phyloP scores from a whole-genome alignment of 495 filamentous ascomycete species.

The Talaromyces wortmannii region DNA sequence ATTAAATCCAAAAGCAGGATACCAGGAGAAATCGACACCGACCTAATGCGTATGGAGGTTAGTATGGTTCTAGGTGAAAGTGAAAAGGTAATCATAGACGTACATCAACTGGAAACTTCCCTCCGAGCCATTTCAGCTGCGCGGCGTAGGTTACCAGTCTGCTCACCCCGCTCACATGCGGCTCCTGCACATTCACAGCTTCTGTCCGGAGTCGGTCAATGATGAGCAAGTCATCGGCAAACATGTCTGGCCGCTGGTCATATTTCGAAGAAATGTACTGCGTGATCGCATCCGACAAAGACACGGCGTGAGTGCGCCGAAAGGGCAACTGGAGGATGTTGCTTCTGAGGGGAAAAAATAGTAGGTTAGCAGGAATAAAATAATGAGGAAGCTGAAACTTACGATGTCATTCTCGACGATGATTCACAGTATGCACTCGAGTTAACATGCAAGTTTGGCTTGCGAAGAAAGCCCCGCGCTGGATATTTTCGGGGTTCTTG shows the following conservation, averaged over 20 bases:
- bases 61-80: neutral
- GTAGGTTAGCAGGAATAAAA: neutral
- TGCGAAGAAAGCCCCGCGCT: neutral
- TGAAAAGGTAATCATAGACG: conserved; percentile 14
- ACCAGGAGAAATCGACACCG: conserved; percentile 93
- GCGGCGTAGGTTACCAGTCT: conserved; percentile 86
- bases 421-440: neutral
- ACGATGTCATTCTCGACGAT: conserved; percentile 35
- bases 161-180: conserved; percentile 81
- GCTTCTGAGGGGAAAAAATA: conserved; percentile 12
- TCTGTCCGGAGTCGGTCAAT: conserved; percentile 78
- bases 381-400: conserved; percentile 9
- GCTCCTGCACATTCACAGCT: conserved; percentile 79
- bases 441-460: neutral
- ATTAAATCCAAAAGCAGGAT: conserved; percentile 87
- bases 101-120: conserved; percentile 96
- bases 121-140: conserved; percentile 88
- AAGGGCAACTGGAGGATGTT: conserved; percentile 71
- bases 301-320: conserved; percentile 70
- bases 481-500: neutral
- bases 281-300: conserved; percentile 74
- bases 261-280: conserved; percentile 98
- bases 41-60: conserved; percentile 46
- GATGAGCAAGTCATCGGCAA: conserved; percentile 76
- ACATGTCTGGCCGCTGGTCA: conserved; percentile 99